These are phyloP conservation scores for Papiliotrema flavescens DNA, from an alignment of 1,284 basidiomycete species.

Conservation along the genomic window DNA sequence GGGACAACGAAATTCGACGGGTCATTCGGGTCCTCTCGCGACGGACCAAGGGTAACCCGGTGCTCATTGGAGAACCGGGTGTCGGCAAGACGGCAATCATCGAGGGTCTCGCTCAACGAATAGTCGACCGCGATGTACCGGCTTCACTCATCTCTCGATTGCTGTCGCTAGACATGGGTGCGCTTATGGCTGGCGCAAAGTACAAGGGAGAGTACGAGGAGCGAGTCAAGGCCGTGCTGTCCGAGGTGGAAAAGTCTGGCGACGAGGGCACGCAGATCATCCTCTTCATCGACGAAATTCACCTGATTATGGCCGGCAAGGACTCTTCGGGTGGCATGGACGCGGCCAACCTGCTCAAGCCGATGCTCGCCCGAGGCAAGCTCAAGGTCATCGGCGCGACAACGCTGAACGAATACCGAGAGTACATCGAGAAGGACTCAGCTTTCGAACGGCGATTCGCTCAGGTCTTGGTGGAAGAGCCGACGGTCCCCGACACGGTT, in stretches of 20 bases:
- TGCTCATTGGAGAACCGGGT: conserved; percentile 73
- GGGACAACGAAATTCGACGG: conserved; percentile 54
- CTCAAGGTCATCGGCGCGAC: conserved; percentile 88
- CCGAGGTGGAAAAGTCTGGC: conserved; percentile 86
- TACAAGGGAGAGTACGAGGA: conserved; percentile 98
- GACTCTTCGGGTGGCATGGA: conserved; percentile 50
- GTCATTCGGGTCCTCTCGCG: conserved; percentile 71
- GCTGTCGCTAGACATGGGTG: conserved; percentile 79
- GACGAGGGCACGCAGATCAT: conserved; percentile 82
- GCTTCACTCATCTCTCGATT: conserved; percentile 78
- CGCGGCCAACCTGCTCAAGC: conserved; percentile 81
- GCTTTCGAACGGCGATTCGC: conserved; percentile 94
- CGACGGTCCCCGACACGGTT: conserved; percentile 84
- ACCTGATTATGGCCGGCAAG: conserved; percentile 69
- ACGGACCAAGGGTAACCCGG: conserved; percentile 59
- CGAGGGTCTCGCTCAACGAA: conserved; percentile 93
- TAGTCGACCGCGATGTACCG: conserved; percentile 91
- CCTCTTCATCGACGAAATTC: conserved; percentile 92
- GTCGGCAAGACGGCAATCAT: conserved; percentile 92
- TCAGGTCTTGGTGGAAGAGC: conserved; percentile 91
- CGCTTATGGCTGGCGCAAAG: conserved; percentile 84
- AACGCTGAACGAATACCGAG: conserved; percentile 87
- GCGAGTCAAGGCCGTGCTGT: conserved; percentile 84
- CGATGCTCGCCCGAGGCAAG: conserved; percentile 85
- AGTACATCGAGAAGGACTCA: conserved; percentile 93